phyloP scores from a whole-genome alignment of 1,284 basidiomycete species.

The Boletellus sp. region DNA sequence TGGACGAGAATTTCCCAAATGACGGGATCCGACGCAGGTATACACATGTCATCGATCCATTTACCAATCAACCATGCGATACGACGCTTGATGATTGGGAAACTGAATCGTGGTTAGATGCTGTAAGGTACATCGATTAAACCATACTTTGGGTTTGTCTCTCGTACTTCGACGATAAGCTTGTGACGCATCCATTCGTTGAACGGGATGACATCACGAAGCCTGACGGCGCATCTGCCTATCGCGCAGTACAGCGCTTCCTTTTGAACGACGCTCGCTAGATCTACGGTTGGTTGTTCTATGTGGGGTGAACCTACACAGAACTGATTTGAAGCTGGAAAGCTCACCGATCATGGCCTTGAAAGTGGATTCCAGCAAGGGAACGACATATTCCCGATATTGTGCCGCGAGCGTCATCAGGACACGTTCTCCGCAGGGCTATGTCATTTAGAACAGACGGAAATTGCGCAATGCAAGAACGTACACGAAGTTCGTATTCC shows the following conservation, averaged over 20 bases:
- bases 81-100: constrained; percentile 83
- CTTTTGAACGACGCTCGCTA: constrained; percentile 69
- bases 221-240: constrained; percentile 72
- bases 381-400: constrained; percentile 71
- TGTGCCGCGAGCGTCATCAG: constrained; percentile 76
- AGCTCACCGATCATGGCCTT: constrained; percentile 51
- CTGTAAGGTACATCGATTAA: neutral
- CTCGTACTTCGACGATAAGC: constrained; percentile 55
- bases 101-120: constrained; percentile 44
- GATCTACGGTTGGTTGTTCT: constrained; percentile 56
- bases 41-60: constrained; percentile 70
- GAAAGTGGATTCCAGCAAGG: constrained; percentile 63
- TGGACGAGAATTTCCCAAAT: constrained; percentile 81
- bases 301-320: constrained; percentile 1
- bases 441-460: constrained; percentile 4
- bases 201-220: constrained; percentile 66
- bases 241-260: constrained; percentile 88
- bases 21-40: constrained; percentile 55
- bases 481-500: constrained; percentile 83
- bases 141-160: constrained; percentile 55
- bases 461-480: constrained; percentile 7
- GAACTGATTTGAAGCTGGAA: neutral
- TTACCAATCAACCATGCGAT: constrained; percentile 89
- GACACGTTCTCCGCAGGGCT: constrained; percentile 88
- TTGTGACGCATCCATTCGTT: constrained; percentile 61